Base-by-base conservation (phyloP, 1,139 yeast genomes). In the Candida labiduridarum region DNA sequence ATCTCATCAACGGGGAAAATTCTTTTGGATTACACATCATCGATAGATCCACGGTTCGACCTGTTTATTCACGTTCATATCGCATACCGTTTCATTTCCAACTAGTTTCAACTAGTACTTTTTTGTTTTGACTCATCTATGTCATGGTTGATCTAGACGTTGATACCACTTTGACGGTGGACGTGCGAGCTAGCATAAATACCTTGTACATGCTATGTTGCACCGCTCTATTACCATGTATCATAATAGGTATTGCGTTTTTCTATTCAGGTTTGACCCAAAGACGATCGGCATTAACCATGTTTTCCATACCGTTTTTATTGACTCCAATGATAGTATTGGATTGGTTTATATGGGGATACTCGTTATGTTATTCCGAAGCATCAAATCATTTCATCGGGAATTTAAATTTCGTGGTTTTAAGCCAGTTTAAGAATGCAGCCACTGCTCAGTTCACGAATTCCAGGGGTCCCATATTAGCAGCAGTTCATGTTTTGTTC, bases 311-410 rank as follows among this genome's bases (percentile, higher is more conserved):
- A 38, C 83, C 85, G 1, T 52, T 79, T 8, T 50, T 82, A 14
- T 60, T 79, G 10, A 52, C 68, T 1, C 74, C 83, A 0, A 60
- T 80, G 11, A 65, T 80, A 2, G 62, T 79, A 45, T 56, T 83
- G 9, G 83, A 83, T 54, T 83, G 85, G 84, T 78, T 72, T 53
- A 69, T 80, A n/a, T 77, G 82, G 79, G 83, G 88, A 2, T 82
- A 80, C 56, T 76, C 87, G 0, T 63, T 83, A 29, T 73, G 82
- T 45, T 79, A 76, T 56, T 66, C 79, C 1, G 64, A 72, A 10
- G 64, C 82, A 3, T 51, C 63, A 1, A 77, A 79, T 49, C 56
- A 63, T 30, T 82, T 73, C 55, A 73, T 83, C 18, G 87, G 87
- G 7, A 67, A 70, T 47, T 64, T 83, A 51, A 55, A 67, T 22